Conservation (phyloP, 2,329 filamentous ascomycete genomes). For the Knufia fluminis region DNA sequence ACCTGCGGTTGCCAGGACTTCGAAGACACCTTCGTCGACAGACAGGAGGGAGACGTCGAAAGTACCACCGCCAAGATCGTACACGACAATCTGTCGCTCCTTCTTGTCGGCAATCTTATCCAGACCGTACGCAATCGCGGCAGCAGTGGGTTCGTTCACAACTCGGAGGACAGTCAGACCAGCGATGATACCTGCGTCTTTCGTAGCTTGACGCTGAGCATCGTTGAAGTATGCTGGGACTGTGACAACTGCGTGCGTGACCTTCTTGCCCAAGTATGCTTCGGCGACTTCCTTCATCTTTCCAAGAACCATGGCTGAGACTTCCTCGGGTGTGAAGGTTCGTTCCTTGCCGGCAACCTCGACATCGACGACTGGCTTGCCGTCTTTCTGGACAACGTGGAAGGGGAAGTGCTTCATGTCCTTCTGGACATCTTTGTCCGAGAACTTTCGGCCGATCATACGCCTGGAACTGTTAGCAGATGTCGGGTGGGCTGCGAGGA, state of each 20-base stretch:
- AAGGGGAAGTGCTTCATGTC: constrained; percentile 99
- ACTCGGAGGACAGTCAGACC: constrained; percentile 93
- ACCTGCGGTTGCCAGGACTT: constrained; percentile 89
- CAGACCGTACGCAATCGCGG: constrained; percentile 87
- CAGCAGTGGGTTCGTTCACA: constrained; percentile 92
- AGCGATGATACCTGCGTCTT: constrained; percentile 86
- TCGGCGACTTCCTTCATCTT: constrained; percentile 61
- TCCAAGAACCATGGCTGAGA: constrained; percentile 57
- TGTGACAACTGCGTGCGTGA: constrained; percentile 67
- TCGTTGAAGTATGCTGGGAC: constrained; percentile 98
- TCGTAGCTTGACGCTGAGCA: constrained; percentile 92
- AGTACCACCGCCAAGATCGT: constrained; percentile 89
- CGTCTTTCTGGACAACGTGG: constrained; percentile 81
- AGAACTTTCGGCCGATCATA: constrained; percentile 74
- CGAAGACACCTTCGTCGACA: constrained; percentile 86
- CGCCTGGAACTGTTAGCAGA: constrained; percentile 44
- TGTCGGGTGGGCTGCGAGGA: not conserved
- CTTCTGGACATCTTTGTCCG: constrained; percentile 76
- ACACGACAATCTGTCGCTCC: constrained; percentile 83
- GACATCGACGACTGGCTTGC: constrained; percentile 74
- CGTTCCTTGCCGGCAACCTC: constrained; percentile 50
- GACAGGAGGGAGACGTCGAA: constrained; percentile 91
- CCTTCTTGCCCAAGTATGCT: constrained; percentile 51
- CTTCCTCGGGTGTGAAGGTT: constrained; percentile 57
- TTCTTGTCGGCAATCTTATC: constrained; percentile 62